Percentiles rank a stretch among this genome's conserved stretches.
Evolutionary conservation across 768 basidiomycete genomes (phyloP).

Genomic region (Xerocomellus intermedius): DNA sequence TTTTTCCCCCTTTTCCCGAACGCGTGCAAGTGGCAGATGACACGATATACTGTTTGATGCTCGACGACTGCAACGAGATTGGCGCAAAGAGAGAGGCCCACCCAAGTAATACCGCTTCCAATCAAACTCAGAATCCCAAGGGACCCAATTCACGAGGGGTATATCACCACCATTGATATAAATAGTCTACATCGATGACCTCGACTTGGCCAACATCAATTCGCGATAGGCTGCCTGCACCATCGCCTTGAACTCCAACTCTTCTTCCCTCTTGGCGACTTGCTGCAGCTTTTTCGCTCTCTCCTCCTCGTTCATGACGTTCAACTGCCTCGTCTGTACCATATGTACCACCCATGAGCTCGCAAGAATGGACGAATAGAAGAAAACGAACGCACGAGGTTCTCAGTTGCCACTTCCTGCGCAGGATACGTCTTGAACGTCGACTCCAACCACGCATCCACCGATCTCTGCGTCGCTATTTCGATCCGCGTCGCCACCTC

Average conservation of each 20-base stretch:
- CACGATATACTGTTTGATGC: too few species aligned
- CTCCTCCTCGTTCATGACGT: neutral
- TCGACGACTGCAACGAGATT: too few species aligned
- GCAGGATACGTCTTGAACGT: conserved; percentile 7
- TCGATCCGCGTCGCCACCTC: neutral
- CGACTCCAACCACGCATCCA: conserved; percentile 6
- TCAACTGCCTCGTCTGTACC: neutral
- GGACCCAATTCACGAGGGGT: neutral
- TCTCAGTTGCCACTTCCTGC: conserved; percentile 1
- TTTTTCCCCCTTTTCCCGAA: too few species aligned
- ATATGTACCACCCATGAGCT: neutral
- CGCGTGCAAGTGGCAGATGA: too few species aligned
- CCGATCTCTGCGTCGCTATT: neutral
- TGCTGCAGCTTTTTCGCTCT: neutral
- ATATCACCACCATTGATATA: neutral
- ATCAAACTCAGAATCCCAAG: too few species aligned
- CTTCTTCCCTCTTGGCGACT: neutral
- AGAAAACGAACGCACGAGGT: neutral
- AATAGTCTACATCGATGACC: neutral
- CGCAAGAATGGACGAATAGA: too few species aligned
- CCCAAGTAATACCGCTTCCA: neutral
- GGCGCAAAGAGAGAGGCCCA: too few species aligned
- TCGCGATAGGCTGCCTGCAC: neutral
- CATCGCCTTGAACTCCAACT: neutral
- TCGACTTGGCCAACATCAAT: neutral